phyloP scores from a whole-genome alignment of 805 yeast genomes.

The Metschnikowia anglica region DNA sequence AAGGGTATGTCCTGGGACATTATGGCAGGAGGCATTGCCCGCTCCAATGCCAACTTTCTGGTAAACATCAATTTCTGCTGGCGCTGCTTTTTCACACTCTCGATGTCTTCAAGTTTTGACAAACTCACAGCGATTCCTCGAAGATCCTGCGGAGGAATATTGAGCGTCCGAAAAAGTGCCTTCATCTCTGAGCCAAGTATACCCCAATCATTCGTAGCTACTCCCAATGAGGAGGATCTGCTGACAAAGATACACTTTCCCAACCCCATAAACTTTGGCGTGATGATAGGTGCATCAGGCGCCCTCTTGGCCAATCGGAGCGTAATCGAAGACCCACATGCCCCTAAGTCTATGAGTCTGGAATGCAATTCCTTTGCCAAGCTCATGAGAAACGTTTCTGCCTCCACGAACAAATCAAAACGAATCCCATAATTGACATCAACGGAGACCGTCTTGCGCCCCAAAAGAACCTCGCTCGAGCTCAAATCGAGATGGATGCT shows the following conservation, averaged over 20 bases:
- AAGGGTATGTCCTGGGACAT: slow-evolving; percentile 15
- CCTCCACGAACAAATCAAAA: slow-evolving; percentile 58
- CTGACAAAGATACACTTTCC: slow-evolving; percentile 71
- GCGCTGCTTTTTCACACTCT: slow-evolving; percentile 16
- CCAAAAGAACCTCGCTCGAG: slow-evolving; percentile 45
- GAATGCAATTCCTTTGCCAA: slow-evolving; percentile 58
- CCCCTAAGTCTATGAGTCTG: slow-evolving; percentile 48
- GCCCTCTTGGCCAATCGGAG: slow-evolving; percentile 67
- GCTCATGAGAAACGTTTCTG: slow-evolving; percentile 59
- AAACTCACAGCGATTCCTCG: slow-evolving; percentile 79
- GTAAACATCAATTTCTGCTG: slow-evolving; percentile 18
- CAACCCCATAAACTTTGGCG: slow-evolving; percentile 81
- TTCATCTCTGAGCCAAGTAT: slow-evolving; percentile 60
- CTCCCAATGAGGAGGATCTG: slow-evolving; percentile 58
- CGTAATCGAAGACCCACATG: slow-evolving; percentile 57
- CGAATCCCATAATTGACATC: slow-evolving; percentile 93
- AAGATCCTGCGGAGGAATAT: slow-evolving; percentile 63
- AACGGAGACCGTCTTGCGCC: slow-evolving; percentile 76
- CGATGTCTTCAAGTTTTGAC: slow-evolving; percentile 51
- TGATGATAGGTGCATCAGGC: slow-evolving; percentile 64
- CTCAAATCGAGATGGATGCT: slow-evolving; percentile 51
- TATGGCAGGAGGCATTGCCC: not conserved
- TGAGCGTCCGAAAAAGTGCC: slow-evolving; percentile 52
- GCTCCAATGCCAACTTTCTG: not conserved
- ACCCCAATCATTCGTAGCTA: slow-evolving; percentile 60